phyloP scores from a whole-genome alignment of 2,329 filamentous ascomycete species.

The Nannizziopsis arthrosporioides region DNA sequence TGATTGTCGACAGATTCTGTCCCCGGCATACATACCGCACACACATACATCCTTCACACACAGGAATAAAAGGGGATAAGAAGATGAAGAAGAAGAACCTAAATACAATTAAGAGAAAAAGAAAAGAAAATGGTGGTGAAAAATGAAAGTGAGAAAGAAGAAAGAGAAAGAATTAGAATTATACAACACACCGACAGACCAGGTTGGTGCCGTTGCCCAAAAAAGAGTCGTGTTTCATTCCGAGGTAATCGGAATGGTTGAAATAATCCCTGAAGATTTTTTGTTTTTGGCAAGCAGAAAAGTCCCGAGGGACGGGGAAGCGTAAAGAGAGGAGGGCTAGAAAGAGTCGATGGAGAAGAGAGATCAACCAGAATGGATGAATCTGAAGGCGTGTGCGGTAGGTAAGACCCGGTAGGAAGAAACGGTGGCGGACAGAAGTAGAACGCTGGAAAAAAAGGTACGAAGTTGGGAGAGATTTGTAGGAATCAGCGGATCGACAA shows the following conservation, averaged over 20 bases:
- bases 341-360: background rate
- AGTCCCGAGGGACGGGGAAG: conserved; percentile 7
- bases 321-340: background rate
- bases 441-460: too few relatives aligned
- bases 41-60: background rate
- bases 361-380: too few relatives aligned
- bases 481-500: too few relatives aligned
- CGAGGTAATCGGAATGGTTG: background rate
- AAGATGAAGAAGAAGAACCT: conserved; percentile 19
- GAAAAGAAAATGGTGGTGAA: conserved; percentile 25
- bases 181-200: conserved; percentile 7
- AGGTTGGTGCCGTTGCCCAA: conserved; percentile 5
- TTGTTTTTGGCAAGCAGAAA: conserved; percentile 7
- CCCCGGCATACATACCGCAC: background rate
- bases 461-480: too few relatives aligned
- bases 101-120: conserved; percentile 10
- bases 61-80: background rate
- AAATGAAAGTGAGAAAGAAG: conserved; percentile 17
- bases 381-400: too few relatives aligned
- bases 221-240: background rate
- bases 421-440: too few relatives aligned
- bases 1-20: background rate
- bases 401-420: too few relatives aligned
- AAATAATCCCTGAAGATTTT: conserved; percentile 4
- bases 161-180: conserved; percentile 12